Evolutionary conservation across 306 rosid genomes (phyloP), one percentile per base, ranked within the genome.

Genomic region (Carpinus viminea): DNA sequence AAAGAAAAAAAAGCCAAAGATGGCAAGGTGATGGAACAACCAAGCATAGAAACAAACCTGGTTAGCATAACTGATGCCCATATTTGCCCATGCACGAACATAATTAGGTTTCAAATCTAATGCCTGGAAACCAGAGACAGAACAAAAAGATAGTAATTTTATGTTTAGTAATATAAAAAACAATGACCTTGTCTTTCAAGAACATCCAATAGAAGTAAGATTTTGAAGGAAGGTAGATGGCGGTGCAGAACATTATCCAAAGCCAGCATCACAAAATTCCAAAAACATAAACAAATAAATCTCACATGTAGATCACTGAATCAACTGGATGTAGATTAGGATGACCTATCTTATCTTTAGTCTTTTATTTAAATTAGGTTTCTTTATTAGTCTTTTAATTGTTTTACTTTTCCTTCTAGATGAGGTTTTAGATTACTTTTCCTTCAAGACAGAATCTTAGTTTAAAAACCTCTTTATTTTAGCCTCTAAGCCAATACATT

Each of bases 11-110:
- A 69, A 18, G 10, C 74, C n/a, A 34, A 81, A 79, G 51, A 76
- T 5, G 43, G 47, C 24, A 60, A 34, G 45, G 76, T 73, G 55
- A 73, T 15, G 45, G 83, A 80, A 57, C 31, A 82, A 12, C 45
- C 24, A 38, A 74, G 76, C 7, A 36, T 21, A 41, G 61, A 68
- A 74, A 79, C 76, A 52, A 68, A 95, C 99, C 97, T 95, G 99
- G 84, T 95, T 95, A 60, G 99, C 99, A 68, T 91, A 95, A 70
- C 99, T 93, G 88, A 95, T 93, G 74, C 99, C 99, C 98, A 95
- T 95, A 81, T 95, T 95, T 74, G 99, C 98, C 99, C 99, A 95
- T 62, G 99, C 99, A 70, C 98, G 99, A 64, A 95, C 99, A 73
- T 95, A 95, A 82, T 95, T 95, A 72, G 99, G 99, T 86, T 95